phyloP scores from a whole-genome alignment of 768 basidiomycete genomes.

The Lentinula guzmanii region DNA sequence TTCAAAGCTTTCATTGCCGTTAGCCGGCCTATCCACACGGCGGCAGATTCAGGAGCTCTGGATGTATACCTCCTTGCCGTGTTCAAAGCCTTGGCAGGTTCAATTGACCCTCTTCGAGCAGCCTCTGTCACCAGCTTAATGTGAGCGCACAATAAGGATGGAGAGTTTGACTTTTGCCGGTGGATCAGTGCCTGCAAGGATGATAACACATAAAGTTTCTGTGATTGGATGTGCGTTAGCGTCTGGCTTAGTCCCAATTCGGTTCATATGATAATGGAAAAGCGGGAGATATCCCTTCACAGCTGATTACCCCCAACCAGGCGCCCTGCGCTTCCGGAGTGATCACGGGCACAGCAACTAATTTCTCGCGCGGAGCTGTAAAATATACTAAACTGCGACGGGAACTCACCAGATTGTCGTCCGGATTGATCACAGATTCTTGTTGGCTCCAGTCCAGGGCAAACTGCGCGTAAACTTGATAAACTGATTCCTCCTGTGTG shows the following conservation, averaged over 20 bases:
- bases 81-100: constrained; percentile 27
- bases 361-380: background rate
- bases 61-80: constrained; percentile 42
- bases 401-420: constrained; percentile 42
- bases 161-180: constrained; percentile 13
- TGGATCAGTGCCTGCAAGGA: constrained; percentile 33
- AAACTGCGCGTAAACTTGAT: constrained; percentile 39
- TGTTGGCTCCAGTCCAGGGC: constrained; percentile 44
- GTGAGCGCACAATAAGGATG: constrained; percentile 25
- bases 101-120: constrained; percentile 10
- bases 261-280: background rate
- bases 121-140: constrained; percentile 20
- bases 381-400: background rate
- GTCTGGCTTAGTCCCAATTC: background rate
- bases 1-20: constrained; percentile 30
- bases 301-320: background rate
- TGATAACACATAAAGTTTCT: constrained; percentile 53
- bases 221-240: constrained; percentile 5
- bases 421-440: constrained; percentile 23
- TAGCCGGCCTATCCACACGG: constrained; percentile 51
- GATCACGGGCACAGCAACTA: background rate
- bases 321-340: background rate
- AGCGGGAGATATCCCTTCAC: background rate
- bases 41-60: constrained; percentile 26
- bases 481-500: constrained; percentile 18